phyloP scores from a whole-genome alignment of 2,329 filamentous ascomycete genomes.

The Helicocarpus griseus region DNA sequence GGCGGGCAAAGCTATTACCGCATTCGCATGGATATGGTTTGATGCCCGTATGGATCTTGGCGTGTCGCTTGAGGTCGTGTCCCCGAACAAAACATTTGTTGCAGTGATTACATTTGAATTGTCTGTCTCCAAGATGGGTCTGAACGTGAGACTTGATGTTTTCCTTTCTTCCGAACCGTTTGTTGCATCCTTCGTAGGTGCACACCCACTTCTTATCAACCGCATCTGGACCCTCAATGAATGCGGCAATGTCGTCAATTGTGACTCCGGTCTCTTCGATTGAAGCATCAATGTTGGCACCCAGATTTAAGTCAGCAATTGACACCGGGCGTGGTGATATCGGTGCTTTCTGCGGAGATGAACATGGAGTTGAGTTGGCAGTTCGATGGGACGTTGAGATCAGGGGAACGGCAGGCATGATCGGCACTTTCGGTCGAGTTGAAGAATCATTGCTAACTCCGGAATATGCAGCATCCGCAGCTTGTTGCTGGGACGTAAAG shows the following conservation, averaged over 20 bases:
- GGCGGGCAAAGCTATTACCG: slow-evolving; percentile 86
- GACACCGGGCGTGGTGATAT: slow-evolving; percentile 35
- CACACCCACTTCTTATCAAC: slow-evolving; percentile 72
- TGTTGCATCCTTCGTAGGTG: slow-evolving; percentile 67
- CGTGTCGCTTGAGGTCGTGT: slow-evolving; percentile 92
- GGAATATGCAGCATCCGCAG: slow-evolving; percentile 31
- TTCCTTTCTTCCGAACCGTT: slow-evolving; percentile 91
- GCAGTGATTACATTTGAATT: slow-evolving; percentile 89
- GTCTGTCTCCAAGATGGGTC: slow-evolving; percentile 91
- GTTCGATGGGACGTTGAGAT: slow-evolving; percentile 14
- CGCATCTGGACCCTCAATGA: slow-evolving; percentile 62
- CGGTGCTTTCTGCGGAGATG: slow-evolving; percentile 25
- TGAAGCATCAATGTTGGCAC: slow-evolving; percentile 50
- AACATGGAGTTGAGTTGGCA: slow-evolving; percentile 7
- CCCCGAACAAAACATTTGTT: slow-evolving; percentile 93
- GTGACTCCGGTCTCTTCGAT: slow-evolving; percentile 75
- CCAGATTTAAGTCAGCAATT: slow-evolving; percentile 41
- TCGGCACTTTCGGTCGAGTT: slow-evolving; percentile 21
- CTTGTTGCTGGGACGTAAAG: slow-evolving; percentile 45
- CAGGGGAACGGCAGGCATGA: slow-evolving; percentile 20
- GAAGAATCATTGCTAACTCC: neutral
- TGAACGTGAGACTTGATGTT: slow-evolving; percentile 99
- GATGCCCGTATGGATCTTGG: slow-evolving; percentile 93
- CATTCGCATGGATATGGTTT: slow-evolving; percentile 94
- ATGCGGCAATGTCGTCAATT: slow-evolving; percentile 69